Conservation (phyloP, 768 basidiomycete genomes). For the Coprinopsis cinerea region DNA sequence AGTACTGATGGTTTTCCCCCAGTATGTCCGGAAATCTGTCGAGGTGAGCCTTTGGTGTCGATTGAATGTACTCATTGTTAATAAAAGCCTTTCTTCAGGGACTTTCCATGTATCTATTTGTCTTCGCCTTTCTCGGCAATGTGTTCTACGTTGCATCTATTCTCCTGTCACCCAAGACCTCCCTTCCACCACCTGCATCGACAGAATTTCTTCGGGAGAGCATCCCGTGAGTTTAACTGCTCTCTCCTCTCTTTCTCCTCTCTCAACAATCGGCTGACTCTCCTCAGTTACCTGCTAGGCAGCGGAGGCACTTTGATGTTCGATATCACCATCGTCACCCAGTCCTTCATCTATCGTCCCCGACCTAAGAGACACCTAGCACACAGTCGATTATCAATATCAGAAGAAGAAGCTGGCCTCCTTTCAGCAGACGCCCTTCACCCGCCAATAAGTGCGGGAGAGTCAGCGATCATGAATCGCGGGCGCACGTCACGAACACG, state of each 20-base stretch:
- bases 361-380: conserved; percentile 33
- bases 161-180: conserved; percentile 64
- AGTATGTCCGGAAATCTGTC: conserved; percentile 89
- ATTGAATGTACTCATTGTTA: background rate
- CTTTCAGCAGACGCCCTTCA: conserved; percentile 36
- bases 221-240: conserved; percentile 62
- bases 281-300: conserved; percentile 74
- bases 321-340: conserved; percentile 85
- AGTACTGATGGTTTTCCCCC: conserved; percentile 7
- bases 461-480: conserved; percentile 25
- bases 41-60: conserved; percentile 42
- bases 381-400: conserved; percentile 20
- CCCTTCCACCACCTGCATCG: conserved; percentile 52
- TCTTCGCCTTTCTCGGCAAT: conserved; percentile 93
- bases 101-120: conserved; percentile 87
- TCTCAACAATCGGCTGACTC: background rate
- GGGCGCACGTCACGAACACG: conserved; percentile 34
- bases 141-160: conserved; percentile 89
- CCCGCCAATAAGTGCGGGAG: conserved; percentile 21
- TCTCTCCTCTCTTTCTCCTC: no score
- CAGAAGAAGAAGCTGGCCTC: conserved; percentile 47
- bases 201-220: conserved; percentile 70
- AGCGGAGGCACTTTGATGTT: conserved; percentile 91
- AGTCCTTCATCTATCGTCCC: conserved; percentile 73
- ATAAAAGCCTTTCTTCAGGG: conserved; percentile 43